Conservation (phyloP, 2,329 filamentous ascomycete genomes). For the Aspergillus sp. region DNA sequence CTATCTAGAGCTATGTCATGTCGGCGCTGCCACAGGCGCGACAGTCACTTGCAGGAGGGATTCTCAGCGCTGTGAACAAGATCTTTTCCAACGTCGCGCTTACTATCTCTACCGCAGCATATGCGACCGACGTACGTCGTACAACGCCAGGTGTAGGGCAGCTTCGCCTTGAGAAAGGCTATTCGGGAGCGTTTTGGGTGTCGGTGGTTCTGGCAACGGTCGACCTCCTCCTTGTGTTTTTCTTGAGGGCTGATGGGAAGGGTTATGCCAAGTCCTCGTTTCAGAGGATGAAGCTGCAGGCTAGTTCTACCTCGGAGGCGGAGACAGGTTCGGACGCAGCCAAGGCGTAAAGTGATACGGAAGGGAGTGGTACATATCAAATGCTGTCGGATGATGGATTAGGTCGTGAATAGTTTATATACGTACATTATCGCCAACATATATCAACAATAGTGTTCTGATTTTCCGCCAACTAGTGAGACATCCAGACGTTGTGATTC, state of each 20-base stretch:
- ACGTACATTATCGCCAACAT: no score
- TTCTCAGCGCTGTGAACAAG: conserved; percentile 66
- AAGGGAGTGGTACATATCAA: background rate
- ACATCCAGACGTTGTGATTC: no score
- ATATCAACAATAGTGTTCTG: no score
- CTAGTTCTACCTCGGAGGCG: background rate
- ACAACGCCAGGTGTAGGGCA: background rate
- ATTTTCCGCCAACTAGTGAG: no score
- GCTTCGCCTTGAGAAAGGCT: background rate
- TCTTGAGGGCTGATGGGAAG: background rate
- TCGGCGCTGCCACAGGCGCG: conserved; percentile 61
- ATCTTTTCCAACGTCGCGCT: conserved; percentile 60
- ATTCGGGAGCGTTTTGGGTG: background rate
- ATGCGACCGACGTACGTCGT: background rate
- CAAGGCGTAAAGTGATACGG: background rate
- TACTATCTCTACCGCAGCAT: conserved; percentile 53
- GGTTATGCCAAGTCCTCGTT: background rate
- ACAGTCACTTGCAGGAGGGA: conserved; percentile 65
- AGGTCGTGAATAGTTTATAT: no score
- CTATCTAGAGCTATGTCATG: conserved; percentile 55
- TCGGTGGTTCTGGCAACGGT: background rate
- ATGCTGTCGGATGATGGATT: no score
- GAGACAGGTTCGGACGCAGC: background rate
- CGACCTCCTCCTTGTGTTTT: background rate
- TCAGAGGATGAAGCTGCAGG: background rate